Evolutionary conservation across 768 basidiomycete species (phyloP), one percentile per base, ranked within the genome.

Genomic region (Leccinum longicurvipes): DNA sequence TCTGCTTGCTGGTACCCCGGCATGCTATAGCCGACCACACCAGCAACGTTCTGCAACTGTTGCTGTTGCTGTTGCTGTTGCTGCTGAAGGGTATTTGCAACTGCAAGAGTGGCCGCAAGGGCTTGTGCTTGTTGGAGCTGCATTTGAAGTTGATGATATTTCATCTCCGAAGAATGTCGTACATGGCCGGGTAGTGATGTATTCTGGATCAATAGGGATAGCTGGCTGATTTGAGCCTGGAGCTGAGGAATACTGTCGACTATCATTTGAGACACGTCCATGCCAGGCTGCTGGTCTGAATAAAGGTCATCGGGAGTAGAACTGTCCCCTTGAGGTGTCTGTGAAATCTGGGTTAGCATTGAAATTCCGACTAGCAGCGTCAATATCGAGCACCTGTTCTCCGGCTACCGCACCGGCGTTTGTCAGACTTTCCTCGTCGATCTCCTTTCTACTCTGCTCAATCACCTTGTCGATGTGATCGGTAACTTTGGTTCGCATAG

Each of bases 401-500:
- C 61, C 51, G 1, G 21, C 46, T 25, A 57, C 21, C 11, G 47
- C 67, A 62, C 62, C 60, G 8, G 63, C 60, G 44, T 60, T 60
- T 42, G 52, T 27, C 61, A 66, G 34, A 24, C 81, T 77, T 56
- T 82, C 82, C 39, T 76, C 77, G 14, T 77, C 65, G 12, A 50
- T 78, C 63, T 87, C 86, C 63, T 79, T 84, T 69, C 78, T 83
- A 65, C 86, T 89, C 63, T 89, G 86, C 67, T 93, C 89, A 50
- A 92, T 84, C 60, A 81, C 82, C 63, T 79, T 84, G 57, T 91
- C 85, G 65, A 98, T 89, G 67, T 96, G 94, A 58, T 88, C 89
- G 52, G 76, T 73, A 42, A 95, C 91, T 63, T 80, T 86, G 47
- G 80, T 83, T 57, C 96, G 84, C 74, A 82, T 82, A 34, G 85